Base-by-base conservation (phyloP, 495 filamentous ascomycete species). In the Aspergillus sclerotiicarbonarius region DNA sequence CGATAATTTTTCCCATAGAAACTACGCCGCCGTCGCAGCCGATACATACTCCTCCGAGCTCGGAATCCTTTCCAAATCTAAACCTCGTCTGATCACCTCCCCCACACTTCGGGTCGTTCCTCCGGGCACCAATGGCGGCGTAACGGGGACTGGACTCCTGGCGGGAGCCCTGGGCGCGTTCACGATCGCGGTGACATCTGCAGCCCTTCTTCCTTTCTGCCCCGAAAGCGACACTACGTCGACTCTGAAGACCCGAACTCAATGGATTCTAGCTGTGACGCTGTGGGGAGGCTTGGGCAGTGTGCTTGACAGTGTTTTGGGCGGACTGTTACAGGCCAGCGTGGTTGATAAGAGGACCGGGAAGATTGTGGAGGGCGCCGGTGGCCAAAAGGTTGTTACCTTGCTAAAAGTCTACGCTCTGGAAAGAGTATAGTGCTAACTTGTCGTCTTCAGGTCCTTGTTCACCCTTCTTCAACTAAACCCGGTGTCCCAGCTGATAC, bases 21-120 rank as follows among this genome's bases (percentile, higher is more conserved):
- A 98, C 75, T 98, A 98, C 61, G 94, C 91, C 32, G 89, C 90
- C 21, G 90, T 93, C 19, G 86, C 91, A 12, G 89, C 94, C 30
- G 94, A 98, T 67, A 98, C 94, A 6, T 95, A 96, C 72, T 91
- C 89, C 54, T 97, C 92, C 12, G 94, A 98, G 72, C 84, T 98
- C 13, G 94, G 94, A 7, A 98, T 98, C 48, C 81, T 98, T 16
- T 87, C 92, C 16, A 85, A 80, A 58, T 80, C 79, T 20, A 73
- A 80, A 37, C 94, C 94, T 0, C 82, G 91, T 16, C 82, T 98
- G n/a, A 91, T 98, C 54, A 96, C 91, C 5, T 90, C 90, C 25
- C 82, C 82, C 20, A 89, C 79, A 19, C 74, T 92, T 12, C 82
- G 84, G 13, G 77, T 84, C 61, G 95, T 97, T 0, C 92, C 93